Percentiles rank a stretch among this genome's conserved stretches.
Conservation (phyloP, 352 stramenopile species). For the Phytophthora fragariaefolia region DNA sequence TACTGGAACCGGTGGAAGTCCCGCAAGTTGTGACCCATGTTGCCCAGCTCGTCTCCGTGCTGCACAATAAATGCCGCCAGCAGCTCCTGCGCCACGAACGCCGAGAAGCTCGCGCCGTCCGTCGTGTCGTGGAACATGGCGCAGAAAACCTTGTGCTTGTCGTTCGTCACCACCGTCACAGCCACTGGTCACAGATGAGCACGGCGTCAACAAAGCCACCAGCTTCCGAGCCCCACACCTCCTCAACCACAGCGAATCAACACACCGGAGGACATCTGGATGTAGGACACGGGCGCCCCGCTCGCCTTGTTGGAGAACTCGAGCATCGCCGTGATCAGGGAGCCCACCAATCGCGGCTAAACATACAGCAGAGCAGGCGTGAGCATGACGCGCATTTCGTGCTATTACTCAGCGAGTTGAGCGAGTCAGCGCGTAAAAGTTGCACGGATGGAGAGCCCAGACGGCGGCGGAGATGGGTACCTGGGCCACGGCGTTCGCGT, state of each 20-base stretch:
- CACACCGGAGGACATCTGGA: conserved; percentile 85
- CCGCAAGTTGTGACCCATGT: conserved; percentile 89
- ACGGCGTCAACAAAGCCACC: conserved; percentile 16
- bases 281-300: conserved; percentile 90
- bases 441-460: conserved; percentile 10
- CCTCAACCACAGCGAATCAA: conserved; percentile 15
- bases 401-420: conserved; percentile 21
- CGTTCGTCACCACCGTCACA: conserved; percentile 91
- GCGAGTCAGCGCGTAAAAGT: conserved; percentile 2
- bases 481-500: conserved; percentile 87
- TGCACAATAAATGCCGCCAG: conserved; percentile 83
- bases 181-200: conserved; percentile 54
- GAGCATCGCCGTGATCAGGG: conserved; percentile 92
- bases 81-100: conserved; percentile 91
- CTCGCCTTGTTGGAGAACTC: conserved; percentile 92
- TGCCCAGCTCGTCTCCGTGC: conserved; percentile 77
- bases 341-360: conserved; percentile 89
- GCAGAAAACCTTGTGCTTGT: conserved; percentile 91
- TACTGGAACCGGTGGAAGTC: conserved; percentile 93
- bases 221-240: not conserved
- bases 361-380: conserved; percentile 6
- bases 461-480: conserved; percentile 32
- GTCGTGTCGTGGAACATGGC: conserved; percentile 91
- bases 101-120: conserved; percentile 80
- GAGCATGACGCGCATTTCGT: conserved; percentile 10